Conservation (phyloP, 2,329 filamentous ascomycete genomes). For the Fusarium nelsonii region DNA sequence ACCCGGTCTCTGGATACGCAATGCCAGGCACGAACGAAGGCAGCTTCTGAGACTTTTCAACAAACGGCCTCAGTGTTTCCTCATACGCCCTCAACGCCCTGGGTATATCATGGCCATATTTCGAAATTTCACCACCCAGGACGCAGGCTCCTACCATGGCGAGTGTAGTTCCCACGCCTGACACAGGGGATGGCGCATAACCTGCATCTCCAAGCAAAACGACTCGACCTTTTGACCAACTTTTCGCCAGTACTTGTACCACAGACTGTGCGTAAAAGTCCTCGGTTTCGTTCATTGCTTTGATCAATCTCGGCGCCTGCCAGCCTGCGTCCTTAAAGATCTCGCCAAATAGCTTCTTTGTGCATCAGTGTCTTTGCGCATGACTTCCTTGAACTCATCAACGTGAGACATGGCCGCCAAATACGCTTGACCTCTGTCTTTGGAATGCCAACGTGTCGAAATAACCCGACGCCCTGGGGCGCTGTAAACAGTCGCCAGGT, state of each 20-base stretch:
- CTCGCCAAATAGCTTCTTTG: constrained; percentile 56
- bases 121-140: constrained; percentile 61
- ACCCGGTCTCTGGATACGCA: constrained; percentile 46
- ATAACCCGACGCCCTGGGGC: constrained; percentile 23
- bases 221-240: constrained; percentile 54
- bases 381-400: constrained; percentile 42
- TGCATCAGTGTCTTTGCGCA: constrained; percentile 42
- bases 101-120: constrained; percentile 39
- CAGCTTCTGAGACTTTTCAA: constrained; percentile 55
- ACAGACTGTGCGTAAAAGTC: constrained; percentile 61
- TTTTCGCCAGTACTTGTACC: constrained; percentile 57
- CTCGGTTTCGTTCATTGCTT: constrained; percentile 52
- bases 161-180: constrained; percentile 62
- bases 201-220: constrained; percentile 64
- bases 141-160: constrained; percentile 63
- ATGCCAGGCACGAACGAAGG: constrained; percentile 46
- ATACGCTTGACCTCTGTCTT: constrained; percentile 45
- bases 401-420: constrained; percentile 50
- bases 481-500: constrained; percentile 27
- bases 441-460: constrained; percentile 33
- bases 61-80: constrained; percentile 54
- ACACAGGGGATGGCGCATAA: constrained; percentile 59
- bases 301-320: constrained; percentile 55
- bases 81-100: constrained; percentile 57
- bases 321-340: constrained; percentile 61